Evolutionary conservation across 495 filamentous ascomycete genomes (phyloP).

Genomic region (Sordaria brevicollis): DNA sequence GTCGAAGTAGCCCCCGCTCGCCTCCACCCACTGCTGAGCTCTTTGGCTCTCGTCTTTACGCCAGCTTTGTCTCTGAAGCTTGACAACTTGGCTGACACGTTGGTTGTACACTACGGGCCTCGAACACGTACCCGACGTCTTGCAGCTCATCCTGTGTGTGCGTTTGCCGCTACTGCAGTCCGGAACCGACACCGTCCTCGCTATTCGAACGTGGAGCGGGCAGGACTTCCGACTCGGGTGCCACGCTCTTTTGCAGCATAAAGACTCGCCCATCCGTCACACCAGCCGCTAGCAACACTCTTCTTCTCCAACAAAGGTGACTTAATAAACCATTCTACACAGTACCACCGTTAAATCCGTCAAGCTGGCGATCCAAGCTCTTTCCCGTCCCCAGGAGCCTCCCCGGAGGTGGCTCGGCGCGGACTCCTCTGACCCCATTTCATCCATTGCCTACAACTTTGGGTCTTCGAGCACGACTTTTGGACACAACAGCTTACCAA

Average conservation of each 20-base stretch:
- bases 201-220: slow-evolving; percentile 2
- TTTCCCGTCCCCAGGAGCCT: slow-evolving; percentile 14
- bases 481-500: slow-evolving; percentile 23
- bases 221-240: neutral
- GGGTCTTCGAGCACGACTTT: slow-evolving; percentile 6
- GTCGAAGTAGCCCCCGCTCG: slow-evolving; percentile 5
- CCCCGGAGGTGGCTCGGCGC: slow-evolving; percentile 16
- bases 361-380: slow-evolving; percentile 24
- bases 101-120: slow-evolving; percentile 4
- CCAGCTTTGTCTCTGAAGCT: neutral
- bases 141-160: slow-evolving; percentile 1
- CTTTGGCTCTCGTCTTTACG: neutral
- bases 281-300: neutral
- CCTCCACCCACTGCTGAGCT: slow-evolving; percentile 9
- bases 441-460: slow-evolving; percentile 5
- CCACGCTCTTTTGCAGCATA: slow-evolving; percentile 6
- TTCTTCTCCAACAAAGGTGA: slow-evolving; percentile 1
- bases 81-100: slow-evolving; percentile 7
- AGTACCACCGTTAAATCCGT: slow-evolving; percentile 5
- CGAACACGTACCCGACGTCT: slow-evolving; percentile 12
- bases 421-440: slow-evolving; percentile 9
- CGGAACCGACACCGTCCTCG: neutral
- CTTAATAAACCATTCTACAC: neutral
- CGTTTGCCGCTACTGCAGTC: neutral
- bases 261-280: neutral